Evolutionary conservation across 345 rosid species (phyloP).

Genomic region (Leavenworthia alabamica): DNA sequence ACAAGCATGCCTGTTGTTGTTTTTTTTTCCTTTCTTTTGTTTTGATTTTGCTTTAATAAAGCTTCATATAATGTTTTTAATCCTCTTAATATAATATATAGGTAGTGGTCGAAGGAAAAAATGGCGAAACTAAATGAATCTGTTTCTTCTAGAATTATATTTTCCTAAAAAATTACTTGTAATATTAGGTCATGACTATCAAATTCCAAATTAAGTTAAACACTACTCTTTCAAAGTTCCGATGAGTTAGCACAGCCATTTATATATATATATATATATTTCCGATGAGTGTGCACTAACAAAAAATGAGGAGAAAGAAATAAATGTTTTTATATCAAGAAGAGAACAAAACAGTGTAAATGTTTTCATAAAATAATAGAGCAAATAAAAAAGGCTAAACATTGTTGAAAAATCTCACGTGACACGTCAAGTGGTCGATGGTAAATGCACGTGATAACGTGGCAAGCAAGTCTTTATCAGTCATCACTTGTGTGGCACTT

Average conservation of each 20-base stretch:
- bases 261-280: no score
- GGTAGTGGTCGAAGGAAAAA: not conserved
- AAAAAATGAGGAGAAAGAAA: no score
- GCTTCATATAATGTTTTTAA: conserved; percentile 8
- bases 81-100: not conserved
- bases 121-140: not conserved
- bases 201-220: not conserved
- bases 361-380: not conserved
- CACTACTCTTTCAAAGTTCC: not conserved
- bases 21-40: not conserved
- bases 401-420: not conserved
- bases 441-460: not conserved
- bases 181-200: not conserved
- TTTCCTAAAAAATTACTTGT: not conserved
- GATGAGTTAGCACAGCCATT: no score
- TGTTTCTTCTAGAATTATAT: not conserved
- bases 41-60: conserved; percentile 18
- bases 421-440: no score
- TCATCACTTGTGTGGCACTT: no score
- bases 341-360: not conserved
- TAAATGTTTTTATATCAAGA: no score
- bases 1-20: not conserved
- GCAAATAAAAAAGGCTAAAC: not conserved
- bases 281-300: not conserved
- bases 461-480: not conserved